These are phyloP conservation scores for Cicer yamashitae DNA, from an alignment of 306 rosid species.

Conservation along the genomic window DNA sequence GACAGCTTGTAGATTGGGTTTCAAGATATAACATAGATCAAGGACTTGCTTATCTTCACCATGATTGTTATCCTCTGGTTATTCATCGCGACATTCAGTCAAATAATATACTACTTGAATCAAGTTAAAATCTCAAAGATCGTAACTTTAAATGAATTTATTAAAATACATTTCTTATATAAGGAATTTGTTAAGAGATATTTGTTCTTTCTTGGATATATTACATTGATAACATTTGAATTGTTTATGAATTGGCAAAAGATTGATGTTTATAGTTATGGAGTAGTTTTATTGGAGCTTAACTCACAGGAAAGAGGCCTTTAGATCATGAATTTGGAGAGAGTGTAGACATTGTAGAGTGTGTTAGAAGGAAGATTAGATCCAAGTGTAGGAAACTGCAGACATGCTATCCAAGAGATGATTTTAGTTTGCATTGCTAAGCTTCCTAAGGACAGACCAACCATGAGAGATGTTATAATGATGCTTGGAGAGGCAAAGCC, in stretches of 20 bases:
- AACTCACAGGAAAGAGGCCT: conserved; percentile 80
- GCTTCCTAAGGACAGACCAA: conserved; percentile 88
- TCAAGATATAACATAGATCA: conserved; percentile 88
- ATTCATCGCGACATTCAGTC: conserved; percentile 91
- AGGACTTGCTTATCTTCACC: conserved; percentile 95
- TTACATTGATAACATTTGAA: conserved; percentile 19
- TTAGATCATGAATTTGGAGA: conserved; percentile 81
- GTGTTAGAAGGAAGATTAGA: conserved; percentile 80
- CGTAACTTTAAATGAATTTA: neutral
- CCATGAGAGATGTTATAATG: conserved; percentile 91
- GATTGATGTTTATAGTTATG: conserved; percentile 89
- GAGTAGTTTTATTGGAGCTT: conserved; percentile 92
- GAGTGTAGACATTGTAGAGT: conserved; percentile 78
- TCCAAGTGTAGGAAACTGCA: conserved; percentile 76
- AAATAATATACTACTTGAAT: conserved; percentile 75
- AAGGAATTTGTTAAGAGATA: no score
- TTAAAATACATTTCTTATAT: no score
- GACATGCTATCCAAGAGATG: conserved; percentile 88
- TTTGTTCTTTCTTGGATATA: neutral
- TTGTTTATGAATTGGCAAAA: conserved; percentile 54
- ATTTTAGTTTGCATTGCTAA: conserved; percentile 85
- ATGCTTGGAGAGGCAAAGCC: conserved; percentile 98
- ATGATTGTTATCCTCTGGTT: conserved; percentile 88
- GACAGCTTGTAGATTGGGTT: conserved; percentile 90
- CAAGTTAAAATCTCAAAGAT: conserved; percentile 16